Evolutionary conservation across 306 rosid species (phyloP).

Genomic region (Oemleria cerasiformis): DNA sequence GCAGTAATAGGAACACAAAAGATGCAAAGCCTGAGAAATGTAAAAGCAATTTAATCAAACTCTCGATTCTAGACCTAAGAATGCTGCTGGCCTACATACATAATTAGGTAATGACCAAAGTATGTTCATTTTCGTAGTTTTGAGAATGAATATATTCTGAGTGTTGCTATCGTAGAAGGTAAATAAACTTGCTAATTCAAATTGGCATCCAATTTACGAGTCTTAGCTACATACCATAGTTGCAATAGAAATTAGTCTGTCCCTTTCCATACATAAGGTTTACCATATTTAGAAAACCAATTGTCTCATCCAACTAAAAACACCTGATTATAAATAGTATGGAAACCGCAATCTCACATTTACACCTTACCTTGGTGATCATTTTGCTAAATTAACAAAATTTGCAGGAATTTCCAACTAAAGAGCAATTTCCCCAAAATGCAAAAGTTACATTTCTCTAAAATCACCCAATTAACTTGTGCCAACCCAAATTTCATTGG

Average conservation of each 20-base stretch:
- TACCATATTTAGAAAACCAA: conserved; percentile 10
- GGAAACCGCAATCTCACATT: neutral
- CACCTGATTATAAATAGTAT: neutral
- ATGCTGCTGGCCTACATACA: neutral
- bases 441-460: neutral
- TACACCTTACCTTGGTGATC: neutral
- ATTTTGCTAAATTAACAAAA: conserved; percentile 5
- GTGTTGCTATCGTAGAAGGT: neutral
- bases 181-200: neutral
- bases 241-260: neutral
- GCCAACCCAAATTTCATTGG: neutral
- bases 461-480: neutral
- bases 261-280: neutral
- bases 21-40: conserved; percentile 45
- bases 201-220: neutral
- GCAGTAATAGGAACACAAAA: conserved; percentile 38
- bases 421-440: neutral
- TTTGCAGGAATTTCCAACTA: neutral
- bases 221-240: neutral
- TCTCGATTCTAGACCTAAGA: too few relatives aligned
- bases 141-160: neutral
- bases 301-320: neutral
- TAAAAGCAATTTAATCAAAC: neutral
- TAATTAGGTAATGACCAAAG: neutral
- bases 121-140: neutral